A percentile compares a stretch with the other conserved stretches of the same genome.
phyloP scores from a whole-genome alignment of 495 filamentous ascomycete species.

The Friedmanniomyces simplex region DNA sequence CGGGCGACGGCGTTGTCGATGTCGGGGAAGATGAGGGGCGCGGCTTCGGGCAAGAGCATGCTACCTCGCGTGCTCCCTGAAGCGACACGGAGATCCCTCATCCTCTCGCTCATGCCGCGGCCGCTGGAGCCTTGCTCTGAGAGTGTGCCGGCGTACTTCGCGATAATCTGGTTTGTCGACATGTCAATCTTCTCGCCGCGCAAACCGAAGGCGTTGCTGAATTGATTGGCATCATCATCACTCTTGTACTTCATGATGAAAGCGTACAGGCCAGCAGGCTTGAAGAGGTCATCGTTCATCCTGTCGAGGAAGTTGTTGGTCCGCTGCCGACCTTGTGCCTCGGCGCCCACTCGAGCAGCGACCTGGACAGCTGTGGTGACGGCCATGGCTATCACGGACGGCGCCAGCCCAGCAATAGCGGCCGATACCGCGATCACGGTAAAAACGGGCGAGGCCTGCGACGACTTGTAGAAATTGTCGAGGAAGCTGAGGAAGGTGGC shows the following conservation, averaged over 20 bases:
- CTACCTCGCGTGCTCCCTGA: constrained; percentile 40
- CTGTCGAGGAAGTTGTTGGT: constrained; percentile 46
- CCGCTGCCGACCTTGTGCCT: constrained; percentile 28
- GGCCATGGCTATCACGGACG: constrained; percentile 35
- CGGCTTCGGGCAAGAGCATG: constrained; percentile 40
- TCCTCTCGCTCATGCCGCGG: constrained; percentile 24
- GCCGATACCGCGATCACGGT: constrained; percentile 16
- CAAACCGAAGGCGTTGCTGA: constrained; percentile 7
- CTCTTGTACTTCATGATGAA: constrained; percentile 52
- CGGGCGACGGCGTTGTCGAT: constrained; percentile 32
- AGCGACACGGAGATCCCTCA: constrained; percentile 30
- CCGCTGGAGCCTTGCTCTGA: background rate
- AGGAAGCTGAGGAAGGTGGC: constrained; percentile 46
- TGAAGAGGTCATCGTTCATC: constrained; percentile 49
- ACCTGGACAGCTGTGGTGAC: constrained; percentile 39
- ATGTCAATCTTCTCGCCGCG: constrained; percentile 25
- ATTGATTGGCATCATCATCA: constrained; percentile 17
- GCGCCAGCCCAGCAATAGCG: constrained; percentile 26
- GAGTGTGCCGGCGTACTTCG: constrained; percentile 21
- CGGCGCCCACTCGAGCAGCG: constrained; percentile 28
- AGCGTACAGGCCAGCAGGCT: constrained; percentile 48
- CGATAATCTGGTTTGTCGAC: constrained; percentile 22
- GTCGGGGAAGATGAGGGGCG: constrained; percentile 45
- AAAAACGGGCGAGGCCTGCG: constrained; percentile 22
- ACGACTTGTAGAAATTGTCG: constrained; percentile 37